phyloP scores from a whole-genome alignment of 768 basidiomycete species.

The Xerocomellus amylosporus region DNA sequence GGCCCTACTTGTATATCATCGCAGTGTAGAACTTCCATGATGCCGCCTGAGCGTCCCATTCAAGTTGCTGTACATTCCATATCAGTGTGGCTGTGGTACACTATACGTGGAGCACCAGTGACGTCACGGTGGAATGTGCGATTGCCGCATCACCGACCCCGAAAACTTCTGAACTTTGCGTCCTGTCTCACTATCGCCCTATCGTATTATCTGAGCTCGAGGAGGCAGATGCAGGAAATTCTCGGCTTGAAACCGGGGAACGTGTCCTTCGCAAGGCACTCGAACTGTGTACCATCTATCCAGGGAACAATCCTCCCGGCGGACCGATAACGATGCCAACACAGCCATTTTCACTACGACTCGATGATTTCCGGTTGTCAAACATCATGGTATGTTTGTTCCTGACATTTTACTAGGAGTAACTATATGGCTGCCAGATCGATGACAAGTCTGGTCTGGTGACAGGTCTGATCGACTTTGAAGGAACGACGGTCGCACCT shows the following conservation, averaged over 20 bases:
- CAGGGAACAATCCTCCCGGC: neutral
- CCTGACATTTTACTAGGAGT: neutral
- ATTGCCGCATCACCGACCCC: too few relatives aligned
- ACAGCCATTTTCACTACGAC: neutral
- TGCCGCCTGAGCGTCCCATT: too few relatives aligned
- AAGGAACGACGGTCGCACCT: neutral
- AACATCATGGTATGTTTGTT: neutral
- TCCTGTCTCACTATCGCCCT: neutral
- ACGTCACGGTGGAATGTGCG: too few relatives aligned
- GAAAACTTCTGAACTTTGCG: neutral
- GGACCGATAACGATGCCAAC: neutral
- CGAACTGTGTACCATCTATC: neutral
- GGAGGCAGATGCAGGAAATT: neutral
- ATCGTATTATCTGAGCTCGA: neutral
- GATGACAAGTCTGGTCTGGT: neutral
- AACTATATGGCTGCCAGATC: neutral
- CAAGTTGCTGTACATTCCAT: too few relatives aligned
- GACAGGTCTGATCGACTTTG: neutral
- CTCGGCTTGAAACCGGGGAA: neutral
- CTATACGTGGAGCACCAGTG: too few relatives aligned
- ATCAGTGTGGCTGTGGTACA: too few relatives aligned
- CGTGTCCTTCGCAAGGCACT: neutral
- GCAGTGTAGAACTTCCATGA: too few relatives aligned
- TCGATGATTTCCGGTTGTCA: conserved; percentile 2
- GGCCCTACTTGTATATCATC: too few relatives aligned